Evolutionary conservation across 225 moss, liverwort and hornwort species (phyloP), one percentile per base, ranked within the genome.

Genomic region (Physcomitrellopsis africana): DNA sequence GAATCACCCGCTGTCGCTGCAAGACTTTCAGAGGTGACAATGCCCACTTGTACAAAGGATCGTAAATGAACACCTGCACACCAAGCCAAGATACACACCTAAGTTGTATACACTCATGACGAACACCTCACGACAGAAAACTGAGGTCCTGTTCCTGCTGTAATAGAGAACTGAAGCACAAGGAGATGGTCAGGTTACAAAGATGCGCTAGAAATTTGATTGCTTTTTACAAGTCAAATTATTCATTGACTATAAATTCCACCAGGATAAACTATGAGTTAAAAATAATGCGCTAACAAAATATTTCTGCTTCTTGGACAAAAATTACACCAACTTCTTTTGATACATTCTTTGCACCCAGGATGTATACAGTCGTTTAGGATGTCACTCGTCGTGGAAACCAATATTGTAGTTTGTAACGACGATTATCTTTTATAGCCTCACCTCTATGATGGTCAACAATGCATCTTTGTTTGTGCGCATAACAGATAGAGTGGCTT

Each of bases 11-110:
- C 59, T 99, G 97, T 76, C 93, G 81, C 79, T 92, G 93, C 79
- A 99, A 77, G 58, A 94, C 97, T 78, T 99, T 99, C 55, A 99
- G 82, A 37, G 97, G 97, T 76, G 97, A 99, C 76, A 95, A 64
- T 14, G 97, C 94, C 97, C 97, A 99, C 81, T 93, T 94, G 81
- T 99, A 99, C 63, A 99, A 80, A 47, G 97, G 97, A 84, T 99
- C 97, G 53, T 95, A 86, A 44, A 99, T 99, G 87, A 99, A 99
- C 17, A 97, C 97, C 96, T 96, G 89, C 23, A 23, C 29, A 84
- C 41, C 67, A 52, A 84, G 23, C 48, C 32, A 58, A 42, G 53
- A 9, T 22, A 41, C 46, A 58, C 24, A 58, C 24, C 19, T 56
- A 18, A 8, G 51, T 49, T 2, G 11, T 49, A 49, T 11, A 49